Conservation (phyloP, 2,329 filamentous ascomycete genomes). For the Sporothrix inflata region DNA sequence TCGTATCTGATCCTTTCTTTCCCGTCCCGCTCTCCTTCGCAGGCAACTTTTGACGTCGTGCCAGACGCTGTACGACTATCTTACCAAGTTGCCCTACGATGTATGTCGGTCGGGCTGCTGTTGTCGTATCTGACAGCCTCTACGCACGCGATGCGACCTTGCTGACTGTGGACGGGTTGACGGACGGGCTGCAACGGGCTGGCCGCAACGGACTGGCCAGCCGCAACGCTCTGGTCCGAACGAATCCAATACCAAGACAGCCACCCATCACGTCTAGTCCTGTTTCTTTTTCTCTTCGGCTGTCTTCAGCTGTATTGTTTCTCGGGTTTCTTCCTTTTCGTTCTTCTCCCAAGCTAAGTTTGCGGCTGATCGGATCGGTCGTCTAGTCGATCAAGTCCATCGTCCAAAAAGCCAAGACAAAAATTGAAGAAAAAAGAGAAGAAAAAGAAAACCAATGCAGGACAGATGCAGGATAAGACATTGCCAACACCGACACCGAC, state of each 20-base stretch:
- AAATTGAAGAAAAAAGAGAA: background rate
- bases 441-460: background rate
- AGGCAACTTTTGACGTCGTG: background rate
- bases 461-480: background rate
- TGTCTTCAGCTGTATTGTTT: background rate
- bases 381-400: background rate
- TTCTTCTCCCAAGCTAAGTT: too few species aligned
- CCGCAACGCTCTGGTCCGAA: background rate
- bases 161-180: background rate
- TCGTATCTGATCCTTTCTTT: background rate
- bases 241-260: slow-evolving; percentile 3
- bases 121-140: background rate
- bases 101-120: background rate
- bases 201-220: background rate
- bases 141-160: background rate
- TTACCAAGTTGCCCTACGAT: background rate
- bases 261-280: background rate
- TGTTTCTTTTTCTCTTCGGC: background rate
- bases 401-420: background rate
- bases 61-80: background rate
- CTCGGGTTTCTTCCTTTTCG: slow-evolving; percentile 4
- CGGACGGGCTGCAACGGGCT: background rate
- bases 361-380: slow-evolving; percentile 1
- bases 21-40: background rate
- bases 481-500: background rate